A percentile compares a stretch with the other conserved stretches of the same genome.
Conservation (phyloP, 805 yeast species). For the Ogataea corticis region DNA sequence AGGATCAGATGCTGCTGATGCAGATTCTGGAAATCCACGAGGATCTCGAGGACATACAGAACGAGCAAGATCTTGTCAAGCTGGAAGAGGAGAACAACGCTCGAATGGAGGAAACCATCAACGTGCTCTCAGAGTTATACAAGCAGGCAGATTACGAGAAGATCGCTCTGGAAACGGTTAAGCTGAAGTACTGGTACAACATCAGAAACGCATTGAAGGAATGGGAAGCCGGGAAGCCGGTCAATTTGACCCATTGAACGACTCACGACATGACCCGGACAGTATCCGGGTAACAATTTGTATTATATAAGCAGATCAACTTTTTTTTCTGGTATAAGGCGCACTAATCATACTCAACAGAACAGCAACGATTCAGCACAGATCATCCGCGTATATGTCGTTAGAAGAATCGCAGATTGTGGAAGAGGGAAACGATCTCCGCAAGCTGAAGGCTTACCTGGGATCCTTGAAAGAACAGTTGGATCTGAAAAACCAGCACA, state of each 20-base stretch:
- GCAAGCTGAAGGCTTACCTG: slow-evolving; percentile 2
- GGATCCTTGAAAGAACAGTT: slow-evolving; percentile 4
- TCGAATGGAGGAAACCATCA: slow-evolving; percentile 51
- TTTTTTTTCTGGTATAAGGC: too few relatives aligned
- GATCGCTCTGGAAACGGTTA: slow-evolving; percentile 67
- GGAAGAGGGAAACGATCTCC: neutral
- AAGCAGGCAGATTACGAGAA: slow-evolving; percentile 48
- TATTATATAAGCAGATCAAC: neutral
- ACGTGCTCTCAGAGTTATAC: slow-evolving; percentile 48
- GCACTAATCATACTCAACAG: too few relatives aligned
- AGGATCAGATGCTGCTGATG: slow-evolving; percentile 60
- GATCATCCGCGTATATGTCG: neutral
- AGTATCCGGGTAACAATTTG: neutral
- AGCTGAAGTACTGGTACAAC: slow-evolving; percentile 82
- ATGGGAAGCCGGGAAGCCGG: slow-evolving; percentile 73
- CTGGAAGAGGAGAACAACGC: slow-evolving; percentile 56
- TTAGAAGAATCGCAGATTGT: neutral
- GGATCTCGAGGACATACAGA: slow-evolving; percentile 63
- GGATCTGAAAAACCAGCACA: slow-evolving; percentile 7
- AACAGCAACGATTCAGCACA: too few relatives aligned
- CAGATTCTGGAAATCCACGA: slow-evolving; percentile 85
- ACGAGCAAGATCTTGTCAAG: slow-evolving; percentile 55
- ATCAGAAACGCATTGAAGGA: slow-evolving; percentile 71
- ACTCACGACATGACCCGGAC: neutral
- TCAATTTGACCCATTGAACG: slow-evolving; percentile 58